A percentile compares a stretch with the other conserved stretches of the same genome.
Conservation (phyloP, 495 filamentous ascomycete species). For the Trichoderma erinaceum region DNA sequence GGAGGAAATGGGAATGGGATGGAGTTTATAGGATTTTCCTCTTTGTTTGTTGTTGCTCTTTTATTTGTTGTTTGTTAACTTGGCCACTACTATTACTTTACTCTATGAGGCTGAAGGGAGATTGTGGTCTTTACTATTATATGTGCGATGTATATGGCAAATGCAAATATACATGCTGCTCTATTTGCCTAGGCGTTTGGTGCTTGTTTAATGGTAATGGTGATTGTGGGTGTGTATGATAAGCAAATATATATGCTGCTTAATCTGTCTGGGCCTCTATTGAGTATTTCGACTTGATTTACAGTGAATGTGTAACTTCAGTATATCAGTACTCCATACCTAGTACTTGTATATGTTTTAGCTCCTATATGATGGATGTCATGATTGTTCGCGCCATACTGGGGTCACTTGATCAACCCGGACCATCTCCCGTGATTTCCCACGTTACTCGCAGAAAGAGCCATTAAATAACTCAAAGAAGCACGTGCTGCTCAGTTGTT, state of each 20-base stretch:
- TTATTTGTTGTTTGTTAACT: not conserved
- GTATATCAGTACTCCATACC: not conserved
- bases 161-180: not conserved
- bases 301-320: not conserved
- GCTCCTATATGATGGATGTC: too few species aligned
- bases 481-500: not conserved
- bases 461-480: not conserved
- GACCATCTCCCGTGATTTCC: not conserved
- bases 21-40: not conserved
- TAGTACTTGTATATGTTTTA: not conserved
- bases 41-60: not conserved
- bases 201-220: not conserved
- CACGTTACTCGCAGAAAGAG: not conserved
- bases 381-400: too few species aligned
- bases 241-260: not conserved
- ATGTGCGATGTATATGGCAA: not conserved
- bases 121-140: not conserved
- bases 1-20: not conserved
- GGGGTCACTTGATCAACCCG: not conserved
- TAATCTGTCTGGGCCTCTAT: not conserved
- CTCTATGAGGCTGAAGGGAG: not conserved
- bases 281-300: not conserved
- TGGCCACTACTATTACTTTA: not conserved
- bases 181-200: not conserved
- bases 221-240: not conserved